Percentiles rank a stretch among this genome's conserved stretches.
Evolutionary conservation across 345 rosid species (phyloP).

Genomic region (Noccaea bulbosa): DNA sequence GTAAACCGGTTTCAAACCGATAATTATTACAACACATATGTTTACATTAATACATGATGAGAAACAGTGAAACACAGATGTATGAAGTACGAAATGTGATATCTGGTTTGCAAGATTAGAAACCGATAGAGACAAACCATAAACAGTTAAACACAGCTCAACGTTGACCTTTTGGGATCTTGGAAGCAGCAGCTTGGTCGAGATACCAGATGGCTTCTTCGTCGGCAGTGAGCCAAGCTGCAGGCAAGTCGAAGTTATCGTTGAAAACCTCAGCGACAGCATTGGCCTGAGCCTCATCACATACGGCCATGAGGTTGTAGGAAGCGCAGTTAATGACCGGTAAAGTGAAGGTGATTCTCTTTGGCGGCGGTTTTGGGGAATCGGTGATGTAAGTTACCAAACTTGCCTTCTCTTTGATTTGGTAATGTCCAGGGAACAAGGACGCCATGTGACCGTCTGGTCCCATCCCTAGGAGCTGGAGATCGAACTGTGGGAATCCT

Average conservation of each 20-base stretch:
- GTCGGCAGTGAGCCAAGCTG: constrained; percentile 66
- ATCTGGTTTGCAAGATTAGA: neutral
- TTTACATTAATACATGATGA: no score
- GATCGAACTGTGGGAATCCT: constrained; percentile 78
- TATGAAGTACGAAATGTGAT: neutral
- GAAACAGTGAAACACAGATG: neutral
- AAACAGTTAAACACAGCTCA: no score
- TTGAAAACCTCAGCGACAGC: constrained; percentile 58
- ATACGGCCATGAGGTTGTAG: constrained; percentile 66
- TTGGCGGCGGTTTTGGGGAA: constrained; percentile 78
- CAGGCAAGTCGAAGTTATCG: constrained; percentile 49
- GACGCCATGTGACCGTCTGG: constrained; percentile 94
- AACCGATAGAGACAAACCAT: neutral
- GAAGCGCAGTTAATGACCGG: constrained; percentile 81
- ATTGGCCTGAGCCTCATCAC: constrained; percentile 62
- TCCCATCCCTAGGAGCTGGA: constrained; percentile 84
- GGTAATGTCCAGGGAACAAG: constrained; percentile 71
- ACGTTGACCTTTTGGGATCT: neutral
- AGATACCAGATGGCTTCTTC: constrained; percentile 70
- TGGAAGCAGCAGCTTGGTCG: constrained; percentile 76
- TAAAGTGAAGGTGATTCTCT: constrained; percentile 83
- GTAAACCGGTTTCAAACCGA: no score
- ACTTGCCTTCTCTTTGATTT: constrained; percentile 57
- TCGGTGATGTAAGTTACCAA: constrained; percentile 73
- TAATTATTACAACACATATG: no score